Conservation (phyloP, 1,284 basidiomycete species). For the Dichomitus squalens region DNA sequence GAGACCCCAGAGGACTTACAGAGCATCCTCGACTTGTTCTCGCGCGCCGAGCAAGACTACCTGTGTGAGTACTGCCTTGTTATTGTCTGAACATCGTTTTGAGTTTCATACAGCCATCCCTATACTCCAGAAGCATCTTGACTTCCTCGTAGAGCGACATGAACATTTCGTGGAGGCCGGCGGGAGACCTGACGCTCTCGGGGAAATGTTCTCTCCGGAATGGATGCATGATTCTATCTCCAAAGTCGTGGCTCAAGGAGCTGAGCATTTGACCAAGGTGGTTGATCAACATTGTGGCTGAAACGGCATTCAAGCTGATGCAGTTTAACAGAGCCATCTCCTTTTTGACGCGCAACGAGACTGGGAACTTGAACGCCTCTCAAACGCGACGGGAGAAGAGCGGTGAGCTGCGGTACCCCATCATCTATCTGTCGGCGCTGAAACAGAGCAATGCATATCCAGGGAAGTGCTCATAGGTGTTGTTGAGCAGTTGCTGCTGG, state of each 20-base stretch:
- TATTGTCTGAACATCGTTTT: constrained; percentile 17
- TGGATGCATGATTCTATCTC: constrained; percentile 62
- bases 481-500: constrained; percentile 53
- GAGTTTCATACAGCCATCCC: constrained; percentile 59
- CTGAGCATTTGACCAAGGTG: constrained; percentile 64
- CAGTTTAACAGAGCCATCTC: constrained; percentile 56
- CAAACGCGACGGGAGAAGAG: constrained; percentile 45
- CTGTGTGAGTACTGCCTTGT: constrained; percentile 60
- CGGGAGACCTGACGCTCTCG: constrained; percentile 49
- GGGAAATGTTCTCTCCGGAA: constrained; percentile 54
- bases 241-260: constrained; percentile 59
- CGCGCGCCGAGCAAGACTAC: constrained; percentile 77
- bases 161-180: constrained; percentile 48
- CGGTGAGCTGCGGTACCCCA: constrained; percentile 40
- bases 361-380: constrained; percentile 73
- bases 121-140: constrained; percentile 68
- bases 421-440: not conserved
- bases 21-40: constrained; percentile 65
- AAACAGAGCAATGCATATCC: not conserved
- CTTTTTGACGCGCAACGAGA: constrained; percentile 76
- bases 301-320: not conserved
- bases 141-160: constrained; percentile 64
- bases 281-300: not conserved
- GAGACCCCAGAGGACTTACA: constrained; percentile 52
- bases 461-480: constrained; percentile 45